A percentile compares a stretch with the other conserved stretches of the same genome.
Evolutionary conservation across 352 stramenopile species (phyloP).

Genomic region (Pythium inflatum): DNA sequence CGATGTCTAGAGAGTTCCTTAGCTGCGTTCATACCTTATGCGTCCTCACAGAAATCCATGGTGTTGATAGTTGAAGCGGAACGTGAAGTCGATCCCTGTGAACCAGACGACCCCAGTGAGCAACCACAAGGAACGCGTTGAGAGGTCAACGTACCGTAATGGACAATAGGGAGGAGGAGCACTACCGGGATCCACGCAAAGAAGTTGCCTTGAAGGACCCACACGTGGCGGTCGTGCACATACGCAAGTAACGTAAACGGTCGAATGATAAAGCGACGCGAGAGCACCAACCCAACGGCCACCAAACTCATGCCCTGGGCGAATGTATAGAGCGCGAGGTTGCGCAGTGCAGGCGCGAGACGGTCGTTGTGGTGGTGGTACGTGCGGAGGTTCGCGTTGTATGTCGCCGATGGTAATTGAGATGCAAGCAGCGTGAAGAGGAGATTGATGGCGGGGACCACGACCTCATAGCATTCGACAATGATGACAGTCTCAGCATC

Average conservation of each 20-base stretch:
- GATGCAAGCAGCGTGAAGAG: conserved; percentile 1
- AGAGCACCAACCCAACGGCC: conserved; percentile 7
- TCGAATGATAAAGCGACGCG: background rate
- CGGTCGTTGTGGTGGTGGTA: too few relatives aligned
- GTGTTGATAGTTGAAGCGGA: background rate
- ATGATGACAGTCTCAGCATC: conserved; percentile 17
- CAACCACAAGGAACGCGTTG: too few relatives aligned
- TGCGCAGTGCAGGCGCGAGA: too few relatives aligned
- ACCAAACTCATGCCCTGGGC: too few relatives aligned
- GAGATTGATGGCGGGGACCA: conserved; percentile 2
- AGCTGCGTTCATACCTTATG: too few relatives aligned
- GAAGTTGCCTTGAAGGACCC: conserved; percentile 16
- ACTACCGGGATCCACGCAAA: conserved; percentile 9
- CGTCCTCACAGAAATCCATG: too few relatives aligned
- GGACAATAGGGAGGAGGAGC: conserved; percentile 10
- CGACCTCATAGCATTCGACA: conserved; percentile 22
- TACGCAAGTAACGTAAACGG: conserved; percentile 8
- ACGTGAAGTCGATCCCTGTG: background rate
- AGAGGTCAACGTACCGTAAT: conserved; percentile 22
- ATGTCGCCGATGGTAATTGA: conserved; percentile 10
- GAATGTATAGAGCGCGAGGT: too few relatives aligned
- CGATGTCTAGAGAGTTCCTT: too few relatives aligned
- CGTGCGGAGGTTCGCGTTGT: conserved; percentile 8
- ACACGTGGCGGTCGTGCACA: conserved; percentile 16
- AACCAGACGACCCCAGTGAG: background rate